Evolutionary conservation across 352 stramenopile genomes (phyloP).

Genomic region (Phytophthora idaei): DNA sequence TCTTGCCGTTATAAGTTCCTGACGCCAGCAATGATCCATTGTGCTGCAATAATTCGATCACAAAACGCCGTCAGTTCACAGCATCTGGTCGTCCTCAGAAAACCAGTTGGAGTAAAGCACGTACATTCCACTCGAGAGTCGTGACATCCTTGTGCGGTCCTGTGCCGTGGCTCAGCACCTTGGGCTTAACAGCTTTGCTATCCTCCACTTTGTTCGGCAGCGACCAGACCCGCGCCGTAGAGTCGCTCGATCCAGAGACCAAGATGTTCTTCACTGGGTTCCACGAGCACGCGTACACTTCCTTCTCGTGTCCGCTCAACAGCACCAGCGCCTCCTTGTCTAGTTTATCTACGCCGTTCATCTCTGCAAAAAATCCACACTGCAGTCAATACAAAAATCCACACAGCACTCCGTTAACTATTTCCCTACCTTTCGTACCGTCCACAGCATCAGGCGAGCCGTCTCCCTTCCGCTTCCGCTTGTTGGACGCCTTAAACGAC

Average conservation of each 20-base stretch:
- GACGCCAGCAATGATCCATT: conserved; percentile 93
- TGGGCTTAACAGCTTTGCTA: conserved; percentile 41
- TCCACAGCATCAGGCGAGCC: conserved; percentile 69
- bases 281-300: conserved; percentile 98
- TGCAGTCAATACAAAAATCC: conserved; percentile 3
- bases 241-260: conserved; percentile 96
- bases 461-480: conserved; percentile 84
- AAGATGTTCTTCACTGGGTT: conserved; percentile 96
- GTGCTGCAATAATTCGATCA: conserved; percentile 40
- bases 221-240: conserved; percentile 94
- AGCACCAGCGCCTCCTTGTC: conserved; percentile 70
- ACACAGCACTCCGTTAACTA: background rate
- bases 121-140: conserved; percentile 97
- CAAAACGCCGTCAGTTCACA: conserved; percentile 25
- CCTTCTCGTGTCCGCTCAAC: conserved; percentile 85
- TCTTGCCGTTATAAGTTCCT: conserved; percentile 96
- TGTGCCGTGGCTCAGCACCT: conserved; percentile 80
- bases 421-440: conserved; percentile 59
- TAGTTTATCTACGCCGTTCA: conserved; percentile 70
- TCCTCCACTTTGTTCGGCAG: conserved; percentile 80
- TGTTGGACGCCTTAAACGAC: conserved; percentile 73
- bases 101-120: conserved; percentile 25
- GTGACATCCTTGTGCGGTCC: conserved; percentile 97
- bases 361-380: conserved; percentile 35
- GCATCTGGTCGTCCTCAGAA: conserved; percentile 3